Conservation (phyloP, 2,329 filamentous ascomycete genomes). For the Tolypocladium guangdongense region DNA sequence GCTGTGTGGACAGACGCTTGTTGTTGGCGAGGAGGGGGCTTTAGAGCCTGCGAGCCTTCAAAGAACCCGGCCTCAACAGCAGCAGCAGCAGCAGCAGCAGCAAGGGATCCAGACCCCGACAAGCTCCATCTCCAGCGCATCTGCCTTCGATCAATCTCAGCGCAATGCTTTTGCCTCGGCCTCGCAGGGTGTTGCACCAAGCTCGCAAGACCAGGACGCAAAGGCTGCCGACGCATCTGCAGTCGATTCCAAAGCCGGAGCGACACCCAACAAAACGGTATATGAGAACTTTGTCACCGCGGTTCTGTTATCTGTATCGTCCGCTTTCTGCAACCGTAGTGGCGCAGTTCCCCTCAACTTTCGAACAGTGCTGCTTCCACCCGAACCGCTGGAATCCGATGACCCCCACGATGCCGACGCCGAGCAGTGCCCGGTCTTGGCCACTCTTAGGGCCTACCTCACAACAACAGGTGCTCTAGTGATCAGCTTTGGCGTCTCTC, state of each 20-base stretch:
- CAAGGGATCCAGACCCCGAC: constrained; percentile 33
- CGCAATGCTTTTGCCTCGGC: constrained; percentile 9
- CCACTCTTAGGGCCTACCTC: constrained; percentile 41
- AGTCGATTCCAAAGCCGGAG: constrained; percentile 12
- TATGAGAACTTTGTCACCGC: constrained; percentile 45
- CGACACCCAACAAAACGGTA: constrained; percentile 26
- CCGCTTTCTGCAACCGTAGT: constrained; percentile 35
- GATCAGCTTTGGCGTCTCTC: constrained; percentile 35
- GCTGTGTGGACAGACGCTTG: constrained; percentile 31
- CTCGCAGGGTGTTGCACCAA: constrained; percentile 1
- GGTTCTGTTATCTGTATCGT: constrained; percentile 38
- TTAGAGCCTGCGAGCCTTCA: constrained; percentile 39
- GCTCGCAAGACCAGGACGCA: constrained; percentile 15
- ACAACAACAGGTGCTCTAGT: constrained; percentile 45
- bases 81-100: constrained; percentile 24
- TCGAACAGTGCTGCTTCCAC: constrained; percentile 37
- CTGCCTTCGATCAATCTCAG: constrained; percentile 25
- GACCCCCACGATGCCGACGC: constrained; percentile 8
- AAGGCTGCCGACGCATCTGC: constrained; percentile 15
- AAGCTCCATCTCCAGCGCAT: constrained; percentile 32
- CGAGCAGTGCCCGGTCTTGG: constrained; percentile 24
- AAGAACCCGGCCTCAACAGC: constrained; percentile 26
- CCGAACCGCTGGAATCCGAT: constrained; percentile 7
- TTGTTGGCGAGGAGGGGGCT: constrained; percentile 35
- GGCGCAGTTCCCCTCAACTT: constrained; percentile 42